Conservation (phyloP, 768 basidiomycete genomes). For the Hypsizygus marmoreus region DNA sequence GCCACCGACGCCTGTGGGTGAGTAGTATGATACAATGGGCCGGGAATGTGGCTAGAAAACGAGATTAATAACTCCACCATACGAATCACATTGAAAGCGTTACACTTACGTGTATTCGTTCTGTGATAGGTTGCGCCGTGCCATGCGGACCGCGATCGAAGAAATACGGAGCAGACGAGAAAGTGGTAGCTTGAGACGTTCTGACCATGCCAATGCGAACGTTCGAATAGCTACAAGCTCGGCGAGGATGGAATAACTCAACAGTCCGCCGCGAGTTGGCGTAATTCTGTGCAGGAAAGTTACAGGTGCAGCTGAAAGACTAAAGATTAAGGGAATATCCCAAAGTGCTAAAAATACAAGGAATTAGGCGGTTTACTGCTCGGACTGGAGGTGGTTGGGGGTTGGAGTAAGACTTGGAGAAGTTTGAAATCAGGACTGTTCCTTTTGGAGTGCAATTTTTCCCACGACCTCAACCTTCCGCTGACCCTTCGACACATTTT, state of each 20-base stretch:
- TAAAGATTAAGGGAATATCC: background rate
- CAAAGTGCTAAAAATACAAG: background rate
- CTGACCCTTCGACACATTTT: too few species aligned
- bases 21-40: slow-evolving; percentile 95
- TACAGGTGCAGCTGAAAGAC: background rate
- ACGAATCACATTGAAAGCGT: slow-evolving; percentile 1
- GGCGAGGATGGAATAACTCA: background rate
- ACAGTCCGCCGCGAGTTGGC: background rate
- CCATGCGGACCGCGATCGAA: slow-evolving; percentile 73
- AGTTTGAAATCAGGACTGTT: background rate
- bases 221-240: background rate
- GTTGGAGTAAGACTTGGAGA: background rate
- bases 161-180: slow-evolving; percentile 76
- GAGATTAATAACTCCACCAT: background rate
- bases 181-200: slow-evolving; percentile 55
- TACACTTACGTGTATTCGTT: slow-evolving; percentile 67
- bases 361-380: background rate
- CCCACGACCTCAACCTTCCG: background rate
- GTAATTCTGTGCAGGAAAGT: background rate
- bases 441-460: background rate
- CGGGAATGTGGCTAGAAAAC: slow-evolving; percentile 68
- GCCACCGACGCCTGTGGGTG: slow-evolving; percentile 89
- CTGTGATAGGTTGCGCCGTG: slow-evolving; percentile 77
- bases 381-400: background rate
- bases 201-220: slow-evolving; percentile 38